Conservation (phyloP, 352 stramenopile genomes). For the Globisporangium ultimum region DNA sequence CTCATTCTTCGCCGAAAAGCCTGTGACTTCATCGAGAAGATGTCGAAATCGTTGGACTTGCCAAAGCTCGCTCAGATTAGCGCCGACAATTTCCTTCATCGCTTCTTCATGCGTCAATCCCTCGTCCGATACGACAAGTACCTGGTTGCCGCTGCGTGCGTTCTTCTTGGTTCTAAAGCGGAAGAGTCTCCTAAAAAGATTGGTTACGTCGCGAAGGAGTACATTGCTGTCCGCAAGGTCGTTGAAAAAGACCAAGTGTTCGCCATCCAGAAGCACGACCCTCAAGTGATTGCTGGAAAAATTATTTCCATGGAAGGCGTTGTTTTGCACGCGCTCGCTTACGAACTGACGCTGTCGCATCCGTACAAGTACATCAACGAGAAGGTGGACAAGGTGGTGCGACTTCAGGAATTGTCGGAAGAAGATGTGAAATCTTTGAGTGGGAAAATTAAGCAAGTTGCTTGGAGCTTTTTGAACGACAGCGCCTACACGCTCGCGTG, state of each 20-base stretch:
- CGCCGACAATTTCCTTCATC: conserved; percentile 85
- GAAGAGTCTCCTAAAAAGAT: conserved; percentile 85
- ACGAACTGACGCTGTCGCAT: conserved; percentile 82
- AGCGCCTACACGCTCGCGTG: conserved; percentile 84
- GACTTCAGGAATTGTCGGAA: conserved; percentile 51
- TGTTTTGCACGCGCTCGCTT: conserved; percentile 75
- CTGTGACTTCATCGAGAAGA: conserved; percentile 86
- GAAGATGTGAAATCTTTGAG: conserved; percentile 50
- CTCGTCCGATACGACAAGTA: conserved; percentile 85
- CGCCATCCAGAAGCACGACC: conserved; percentile 73
- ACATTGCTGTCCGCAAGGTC: conserved; percentile 62
- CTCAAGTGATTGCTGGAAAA: conserved; percentile 56
- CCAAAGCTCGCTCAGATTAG: conserved; percentile 82
- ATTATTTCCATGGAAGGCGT: conserved; percentile 86
- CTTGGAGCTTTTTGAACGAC: conserved; percentile 89
- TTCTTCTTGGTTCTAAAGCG: conserved; percentile 81
- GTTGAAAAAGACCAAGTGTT: conserved; percentile 78
- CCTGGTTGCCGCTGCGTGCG: conserved; percentile 73
- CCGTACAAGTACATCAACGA: conserved; percentile 88
- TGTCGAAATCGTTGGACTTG: conserved; percentile 72
- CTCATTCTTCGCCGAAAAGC: conserved; percentile 66
- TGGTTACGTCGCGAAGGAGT: conserved; percentile 66
- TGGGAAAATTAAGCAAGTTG: conserved; percentile 82
- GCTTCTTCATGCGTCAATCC: conserved; percentile 85
- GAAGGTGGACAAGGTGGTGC: conserved; percentile 82